Conservation (phyloP, 768 basidiomycete genomes). For the Asterophora lycoperdoides region DNA sequence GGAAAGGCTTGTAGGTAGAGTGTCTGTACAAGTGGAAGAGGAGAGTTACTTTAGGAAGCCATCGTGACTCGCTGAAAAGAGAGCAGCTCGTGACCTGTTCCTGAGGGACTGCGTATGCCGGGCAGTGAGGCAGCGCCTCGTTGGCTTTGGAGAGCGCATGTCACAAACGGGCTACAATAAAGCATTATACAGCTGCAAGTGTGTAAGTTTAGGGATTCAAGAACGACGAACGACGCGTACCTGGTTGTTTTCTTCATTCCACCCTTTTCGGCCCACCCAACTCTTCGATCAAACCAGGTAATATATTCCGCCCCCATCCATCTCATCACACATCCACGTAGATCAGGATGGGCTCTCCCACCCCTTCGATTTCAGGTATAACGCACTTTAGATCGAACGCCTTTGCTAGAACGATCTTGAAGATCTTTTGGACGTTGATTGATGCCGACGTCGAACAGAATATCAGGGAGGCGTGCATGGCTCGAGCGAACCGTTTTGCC, state of each 20-base stretch:
- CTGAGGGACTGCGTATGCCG: not conserved
- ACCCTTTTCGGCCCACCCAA: conserved; percentile 16
- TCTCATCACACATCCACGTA: conserved; percentile 75
- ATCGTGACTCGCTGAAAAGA: not conserved
- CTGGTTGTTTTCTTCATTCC: conserved; percentile 30
- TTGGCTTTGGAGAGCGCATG: not conserved
- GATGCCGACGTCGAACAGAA: conserved; percentile 99
- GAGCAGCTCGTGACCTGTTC: not conserved
- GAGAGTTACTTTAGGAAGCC: conserved; percentile 1
- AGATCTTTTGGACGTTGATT: conserved; percentile 99
- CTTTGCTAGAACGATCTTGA: conserved; percentile 96
- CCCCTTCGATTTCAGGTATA: conserved; percentile 95
- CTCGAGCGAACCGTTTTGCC: conserved; percentile 97
- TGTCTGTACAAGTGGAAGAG: conserved; percentile 11
- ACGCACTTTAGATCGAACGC: conserved; percentile 99
- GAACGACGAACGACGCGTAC: conserved; percentile 15
- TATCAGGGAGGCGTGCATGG: conserved; percentile 99
- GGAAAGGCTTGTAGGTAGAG: conserved; percentile 10
- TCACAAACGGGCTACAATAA: conserved; percentile 1
- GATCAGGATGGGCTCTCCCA: conserved; percentile 92
- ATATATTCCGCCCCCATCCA: conserved; percentile 14
- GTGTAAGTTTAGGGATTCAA: not conserved
- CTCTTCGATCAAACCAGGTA: conserved; percentile 10
- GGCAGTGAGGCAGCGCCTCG: not conserved
- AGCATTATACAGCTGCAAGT: conserved; percentile 4